phyloP scores from a whole-genome alignment of 345 rosid genomes.

The Durio zibethinus region DNA sequence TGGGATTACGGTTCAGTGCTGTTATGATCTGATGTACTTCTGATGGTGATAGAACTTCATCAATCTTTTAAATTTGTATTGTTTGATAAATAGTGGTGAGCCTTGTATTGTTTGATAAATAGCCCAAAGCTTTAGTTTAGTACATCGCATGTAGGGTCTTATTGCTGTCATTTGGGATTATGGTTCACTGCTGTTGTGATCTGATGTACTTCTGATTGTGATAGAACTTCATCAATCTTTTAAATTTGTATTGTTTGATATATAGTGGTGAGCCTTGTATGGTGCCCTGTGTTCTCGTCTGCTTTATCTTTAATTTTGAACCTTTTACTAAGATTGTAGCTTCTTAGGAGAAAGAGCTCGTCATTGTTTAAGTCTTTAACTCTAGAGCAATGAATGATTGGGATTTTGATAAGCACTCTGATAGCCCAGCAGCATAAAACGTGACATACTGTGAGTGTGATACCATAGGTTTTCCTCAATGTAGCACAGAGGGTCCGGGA shows the following conservation, averaged over 20 bases:
- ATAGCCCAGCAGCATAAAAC: background rate
- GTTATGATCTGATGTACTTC: background rate
- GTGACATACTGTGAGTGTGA: background rate
- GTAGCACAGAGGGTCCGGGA: background rate
- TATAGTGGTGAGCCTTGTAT: background rate
- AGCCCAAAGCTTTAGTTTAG: background rate
- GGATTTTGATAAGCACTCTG: background rate
- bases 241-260: background rate
- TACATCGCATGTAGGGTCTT: background rate
- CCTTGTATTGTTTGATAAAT: no score
- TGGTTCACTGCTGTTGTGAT: background rate
- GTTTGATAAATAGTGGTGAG: background rate
- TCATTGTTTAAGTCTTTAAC: background rate
- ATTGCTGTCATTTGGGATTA: background rate
- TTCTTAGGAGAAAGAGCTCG: background rate
- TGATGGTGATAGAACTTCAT: background rate
- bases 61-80: background rate
- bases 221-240: background rate
- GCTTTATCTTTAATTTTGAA: conserved; percentile 4
- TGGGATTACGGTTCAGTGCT: background rate
- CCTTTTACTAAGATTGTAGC: background rate
- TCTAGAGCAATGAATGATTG: background rate
- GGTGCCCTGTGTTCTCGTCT: background rate
- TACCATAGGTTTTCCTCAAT: background rate
- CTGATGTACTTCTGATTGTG: background rate